phyloP scores from a whole-genome alignment of 2,329 filamentous ascomycete species.

The Blastomyces silverae region DNA sequence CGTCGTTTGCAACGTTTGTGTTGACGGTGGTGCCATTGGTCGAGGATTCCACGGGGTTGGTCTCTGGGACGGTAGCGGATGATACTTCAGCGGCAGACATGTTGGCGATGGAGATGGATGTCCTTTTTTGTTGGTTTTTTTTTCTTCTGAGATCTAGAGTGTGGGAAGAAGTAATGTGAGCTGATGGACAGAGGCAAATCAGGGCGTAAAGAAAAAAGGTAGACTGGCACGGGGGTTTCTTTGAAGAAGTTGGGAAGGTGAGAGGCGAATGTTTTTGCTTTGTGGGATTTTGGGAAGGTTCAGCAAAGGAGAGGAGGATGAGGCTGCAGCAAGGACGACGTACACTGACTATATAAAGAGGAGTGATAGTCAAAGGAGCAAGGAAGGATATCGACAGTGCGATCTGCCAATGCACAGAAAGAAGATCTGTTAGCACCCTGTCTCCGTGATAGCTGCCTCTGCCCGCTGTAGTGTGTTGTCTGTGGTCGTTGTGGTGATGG shows the following conservation, averaged over 20 bases:
- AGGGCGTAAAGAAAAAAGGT: not conserved
- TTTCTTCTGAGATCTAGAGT: conserved; percentile 2
- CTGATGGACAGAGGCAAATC: not conserved
- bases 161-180: conserved; percentile 14
- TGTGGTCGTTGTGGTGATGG: not conserved
- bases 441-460: not conserved
- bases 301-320: conserved; percentile 13
- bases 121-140: not conserved
- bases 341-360: conserved; percentile 14
- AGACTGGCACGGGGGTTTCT: not conserved
- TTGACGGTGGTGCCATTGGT: conserved; percentile 56
- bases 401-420: conserved; percentile 7
- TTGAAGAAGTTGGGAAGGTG: not conserved
- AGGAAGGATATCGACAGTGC: not conserved
- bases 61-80: conserved; percentile 61
- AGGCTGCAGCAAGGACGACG: not conserved
- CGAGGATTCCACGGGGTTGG: conserved; percentile 54
- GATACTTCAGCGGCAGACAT: conserved; percentile 73
- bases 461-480: not conserved
- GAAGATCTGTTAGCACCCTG: not conserved
- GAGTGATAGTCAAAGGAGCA: conserved; percentile 7
- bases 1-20: conserved; percentile 55
- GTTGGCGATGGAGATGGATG: conserved; percentile 48
- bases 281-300: not conserved
- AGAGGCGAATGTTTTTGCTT: not conserved